phyloP scores from a whole-genome alignment of 257 asterid species.

The Solanum neorickii region DNA sequence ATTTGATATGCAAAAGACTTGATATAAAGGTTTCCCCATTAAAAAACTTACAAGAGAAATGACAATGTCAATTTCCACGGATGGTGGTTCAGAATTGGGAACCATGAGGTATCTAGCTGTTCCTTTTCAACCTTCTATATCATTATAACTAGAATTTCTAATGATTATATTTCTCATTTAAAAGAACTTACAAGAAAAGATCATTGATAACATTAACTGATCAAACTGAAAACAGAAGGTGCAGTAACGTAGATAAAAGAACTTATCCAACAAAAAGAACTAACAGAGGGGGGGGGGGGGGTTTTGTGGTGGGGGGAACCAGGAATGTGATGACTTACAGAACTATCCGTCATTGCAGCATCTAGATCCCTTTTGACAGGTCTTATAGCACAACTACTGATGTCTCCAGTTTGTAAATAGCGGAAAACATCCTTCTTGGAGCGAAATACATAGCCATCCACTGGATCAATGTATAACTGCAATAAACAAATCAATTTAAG shows the following conservation, averaged over 20 bases:
- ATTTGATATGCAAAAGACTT: neutral
- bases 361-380: constrained; percentile 30
- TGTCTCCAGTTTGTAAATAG: constrained; percentile 43
- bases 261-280: neutral
- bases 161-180: neutral
- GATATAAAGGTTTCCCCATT: neutral
- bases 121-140: neutral
- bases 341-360: constrained; percentile 7
- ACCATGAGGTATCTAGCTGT: neutral
- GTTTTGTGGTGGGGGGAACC: neutral
- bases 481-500: constrained; percentile 1
- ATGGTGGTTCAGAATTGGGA: neutral
- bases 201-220: neutral
- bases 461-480: constrained; percentile 64
- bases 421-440: constrained; percentile 60
- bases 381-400: constrained; percentile 26
- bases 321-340: constrained; percentile 8
- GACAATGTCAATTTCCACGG: neutral
- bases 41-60: neutral
- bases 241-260: neutral
- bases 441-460: constrained; percentile 42
- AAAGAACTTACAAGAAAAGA: neutral
- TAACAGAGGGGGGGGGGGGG: neutral
- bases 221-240: neutral
- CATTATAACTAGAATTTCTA: neutral